Conservation (phyloP, 305 asterid genomes). For the Plantago lanceolata region DNA sequence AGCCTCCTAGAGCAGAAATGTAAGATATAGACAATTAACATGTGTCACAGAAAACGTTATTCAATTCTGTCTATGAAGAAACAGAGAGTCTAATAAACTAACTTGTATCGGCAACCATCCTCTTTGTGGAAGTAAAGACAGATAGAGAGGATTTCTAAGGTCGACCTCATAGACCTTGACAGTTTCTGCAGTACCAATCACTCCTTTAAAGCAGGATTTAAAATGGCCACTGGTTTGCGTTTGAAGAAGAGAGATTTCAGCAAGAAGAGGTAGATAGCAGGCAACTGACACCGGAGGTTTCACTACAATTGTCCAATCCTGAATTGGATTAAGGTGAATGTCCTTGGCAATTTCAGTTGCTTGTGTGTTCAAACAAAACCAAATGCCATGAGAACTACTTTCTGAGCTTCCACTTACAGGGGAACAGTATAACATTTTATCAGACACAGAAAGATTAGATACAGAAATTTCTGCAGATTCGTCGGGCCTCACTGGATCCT, state of each 20-base stretch:
- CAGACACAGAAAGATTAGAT: constrained; percentile 59
- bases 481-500: constrained; percentile 39
- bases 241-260: constrained; percentile 91
- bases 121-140: constrained; percentile 86
- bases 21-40: constrained; percentile 25
- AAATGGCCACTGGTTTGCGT: constrained; percentile 86
- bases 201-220: constrained; percentile 66
- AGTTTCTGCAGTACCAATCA: constrained; percentile 72
- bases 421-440: constrained; percentile 65
- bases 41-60: constrained; percentile 13
- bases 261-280: constrained; percentile 78
- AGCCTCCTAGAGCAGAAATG: constrained; percentile 60
- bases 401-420: constrained; percentile 67
- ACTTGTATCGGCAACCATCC: constrained; percentile 94
- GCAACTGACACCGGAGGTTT: constrained; percentile 69
- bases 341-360: constrained; percentile 83
- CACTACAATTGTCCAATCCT: constrained; percentile 81
- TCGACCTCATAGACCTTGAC: constrained; percentile 71
- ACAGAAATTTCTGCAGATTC: constrained; percentile 57
- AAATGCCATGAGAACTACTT: constrained; percentile 50
- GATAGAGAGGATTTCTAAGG: constrained; percentile 71
- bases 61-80: constrained; percentile 10
- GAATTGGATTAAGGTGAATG: constrained; percentile 56
- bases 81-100: constrained; percentile 28
- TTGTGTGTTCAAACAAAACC: constrained; percentile 82